Base-by-base conservation (phyloP, 2,329 filamentous ascomycete species). In the Biscogniauxia marginata region DNA sequence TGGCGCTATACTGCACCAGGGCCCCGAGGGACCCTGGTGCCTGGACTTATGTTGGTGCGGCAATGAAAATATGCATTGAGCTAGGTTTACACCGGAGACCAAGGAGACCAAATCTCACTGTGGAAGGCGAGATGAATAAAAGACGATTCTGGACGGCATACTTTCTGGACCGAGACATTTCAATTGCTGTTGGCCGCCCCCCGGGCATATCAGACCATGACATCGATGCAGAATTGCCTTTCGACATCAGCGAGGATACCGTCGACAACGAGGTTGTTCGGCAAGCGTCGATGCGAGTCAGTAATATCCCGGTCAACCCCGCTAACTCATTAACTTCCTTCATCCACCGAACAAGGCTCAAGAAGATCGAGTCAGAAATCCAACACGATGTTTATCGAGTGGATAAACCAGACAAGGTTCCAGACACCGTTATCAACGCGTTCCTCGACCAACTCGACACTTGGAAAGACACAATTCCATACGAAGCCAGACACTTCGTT, bases 1-100 rank as follows among this genome's bases (percentile, higher is more conserved):
- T 70, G 66, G 67, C 67, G 7, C 59, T 70, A 2, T 70, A 70
- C 46, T 70, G 67, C 52, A 70, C 65, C 18, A 64, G 67, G 57
- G 67, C 67, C 3, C 67, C 67, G 5, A 54, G 66, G 24, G 66
- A 70, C 43, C 67, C 67, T 0, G 67, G 67, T 3, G 67, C 67
- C 3, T 70, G 67, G 67, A 68, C 67, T 1, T 70, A 68, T 23
- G 61, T 70, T 1, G 67, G 67, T 25, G 63, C 63, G 9, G 67
- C 67, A 16, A 65, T 70, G 62, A 58, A 61, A 48, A 49, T 69
- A 7, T 70, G 67, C 53, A 62, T 69, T 46, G 67, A 70, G 54
- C 54, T 70, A 9, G 67, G 67, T 8, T 56, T 69, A 22, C 67
- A 70, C 54, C 65, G 67, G 11, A 63, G 65, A 22, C 62, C 60